These are phyloP conservation scores for Saururus chinensis DNA, from an alignment of 164 flowering plant species.

Conservation along the genomic window DNA sequence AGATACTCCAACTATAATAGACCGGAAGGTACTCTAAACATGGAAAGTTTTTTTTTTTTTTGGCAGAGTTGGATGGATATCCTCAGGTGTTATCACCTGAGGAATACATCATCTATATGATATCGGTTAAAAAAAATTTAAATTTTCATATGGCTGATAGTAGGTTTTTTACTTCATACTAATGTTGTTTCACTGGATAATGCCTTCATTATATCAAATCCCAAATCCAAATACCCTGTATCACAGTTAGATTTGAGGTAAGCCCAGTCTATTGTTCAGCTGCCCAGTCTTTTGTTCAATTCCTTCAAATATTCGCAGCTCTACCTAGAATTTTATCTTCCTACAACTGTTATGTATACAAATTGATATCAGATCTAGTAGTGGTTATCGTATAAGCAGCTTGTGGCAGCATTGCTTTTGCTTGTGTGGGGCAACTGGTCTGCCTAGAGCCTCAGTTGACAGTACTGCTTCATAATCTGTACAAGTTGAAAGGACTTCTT, in stretches of 20 bases:
- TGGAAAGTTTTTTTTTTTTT: not conserved
- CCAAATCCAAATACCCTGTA: constrained; percentile 81
- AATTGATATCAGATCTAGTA: constrained; percentile 88
- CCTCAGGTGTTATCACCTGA: not conserved
- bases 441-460: too few species aligned
- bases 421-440: constrained; percentile 98
- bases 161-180: not conserved
- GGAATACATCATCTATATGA: not conserved
- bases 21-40: constrained; percentile 45
- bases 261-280: constrained; percentile 2
- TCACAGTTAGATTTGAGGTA: constrained; percentile 81
- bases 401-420: constrained; percentile 97
- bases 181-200: constrained; percentile 54
- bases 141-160: too few species aligned
- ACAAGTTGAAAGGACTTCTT: too few species aligned
- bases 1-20: constrained; percentile 83
- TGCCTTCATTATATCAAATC: constrained; percentile 86
- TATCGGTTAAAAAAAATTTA: too few species aligned
- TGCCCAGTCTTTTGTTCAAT: not conserved
- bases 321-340: too few species aligned
- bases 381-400: constrained; percentile 94
- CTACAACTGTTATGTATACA: constrained; percentile 15
- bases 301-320: not conserved
- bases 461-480: too few species aligned
- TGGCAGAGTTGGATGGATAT: not conserved